Conservation (phyloP, 2,329 filamentous ascomycete genomes). For the Fusarium floridanum region DNA sequence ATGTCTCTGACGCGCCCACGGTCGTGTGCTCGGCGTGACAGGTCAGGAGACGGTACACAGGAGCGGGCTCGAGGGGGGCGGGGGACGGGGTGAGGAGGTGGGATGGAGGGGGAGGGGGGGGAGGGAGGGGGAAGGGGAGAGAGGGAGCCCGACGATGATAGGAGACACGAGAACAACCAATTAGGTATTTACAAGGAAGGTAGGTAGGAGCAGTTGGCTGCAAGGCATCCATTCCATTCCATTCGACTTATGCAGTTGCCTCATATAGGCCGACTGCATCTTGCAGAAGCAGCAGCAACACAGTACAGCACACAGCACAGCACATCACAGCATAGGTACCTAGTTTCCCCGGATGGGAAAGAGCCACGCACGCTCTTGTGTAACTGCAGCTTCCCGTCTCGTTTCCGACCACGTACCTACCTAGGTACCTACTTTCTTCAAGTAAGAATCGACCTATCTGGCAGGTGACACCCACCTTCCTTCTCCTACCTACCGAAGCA, state of each 20-base stretch:
- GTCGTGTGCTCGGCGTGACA: too few species aligned
- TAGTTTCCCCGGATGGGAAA: not conserved
- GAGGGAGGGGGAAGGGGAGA: not conserved
- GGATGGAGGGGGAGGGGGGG: too few species aligned
- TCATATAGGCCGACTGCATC: constrained; percentile 30
- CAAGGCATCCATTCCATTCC: constrained; percentile 1
- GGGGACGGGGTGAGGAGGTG: too few species aligned
- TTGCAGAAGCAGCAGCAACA: not conserved
- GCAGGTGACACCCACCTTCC: not conserved
- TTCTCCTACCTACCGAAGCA: not conserved
- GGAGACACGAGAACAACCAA: not conserved
- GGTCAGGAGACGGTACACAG: too few species aligned
- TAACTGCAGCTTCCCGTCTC: constrained; percentile 31
- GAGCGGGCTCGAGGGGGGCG: too few species aligned
- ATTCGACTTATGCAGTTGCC: not conserved
- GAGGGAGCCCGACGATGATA: too few species aligned
- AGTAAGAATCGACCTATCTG: not conserved
- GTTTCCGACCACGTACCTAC: not conserved
- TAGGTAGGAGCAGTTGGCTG: not conserved
- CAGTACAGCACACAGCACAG: not conserved
- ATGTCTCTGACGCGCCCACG: too few species aligned
- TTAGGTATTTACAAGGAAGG: not conserved
- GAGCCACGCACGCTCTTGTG: constrained; percentile 25
- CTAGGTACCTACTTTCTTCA: not conserved
- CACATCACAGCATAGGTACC: not conserved